Evolutionary conservation across 1,139 yeast species (phyloP).

Genomic region (Magnusiomyces clavatus): DNA sequence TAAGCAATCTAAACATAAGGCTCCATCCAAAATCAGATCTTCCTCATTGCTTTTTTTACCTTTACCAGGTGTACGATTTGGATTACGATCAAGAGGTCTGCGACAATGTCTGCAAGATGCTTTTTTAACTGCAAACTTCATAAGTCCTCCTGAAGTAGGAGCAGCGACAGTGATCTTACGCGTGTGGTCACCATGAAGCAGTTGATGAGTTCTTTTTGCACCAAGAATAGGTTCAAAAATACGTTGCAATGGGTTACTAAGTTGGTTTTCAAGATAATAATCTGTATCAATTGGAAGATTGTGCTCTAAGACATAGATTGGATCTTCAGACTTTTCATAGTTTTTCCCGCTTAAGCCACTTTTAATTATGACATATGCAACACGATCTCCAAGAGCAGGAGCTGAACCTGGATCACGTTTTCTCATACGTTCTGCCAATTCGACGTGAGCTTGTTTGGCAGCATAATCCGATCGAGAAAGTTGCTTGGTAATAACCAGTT

Average conservation of each 20-base stretch:
- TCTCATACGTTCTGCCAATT: conserved; percentile 89
- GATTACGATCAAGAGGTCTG: conserved; percentile 57
- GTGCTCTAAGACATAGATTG: conserved; percentile 83
- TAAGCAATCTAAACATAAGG: conserved; percentile 75
- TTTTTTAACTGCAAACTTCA: conserved; percentile 86
- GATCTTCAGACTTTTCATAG: conserved; percentile 96
- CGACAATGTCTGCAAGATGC: conserved; percentile 85
- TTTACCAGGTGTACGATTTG: not conserved
- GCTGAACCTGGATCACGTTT: conserved; percentile 97
- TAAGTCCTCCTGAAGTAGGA: conserved; percentile 65
- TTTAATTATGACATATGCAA: conserved; percentile 87
- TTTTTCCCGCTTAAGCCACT: conserved; percentile 79
- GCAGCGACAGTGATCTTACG: conserved; percentile 65
- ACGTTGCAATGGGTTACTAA: conserved; percentile 85
- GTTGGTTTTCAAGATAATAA: conserved; percentile 87
- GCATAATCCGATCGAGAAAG: conserved; percentile 85
- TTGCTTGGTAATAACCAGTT: conserved; percentile 89
- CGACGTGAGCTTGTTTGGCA: conserved; percentile 96
- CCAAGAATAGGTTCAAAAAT: conserved; percentile 95
- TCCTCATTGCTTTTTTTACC: not conserved
- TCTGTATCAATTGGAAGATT: conserved; percentile 91
- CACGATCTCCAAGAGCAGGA: conserved; percentile 95
- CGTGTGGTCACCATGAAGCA: conserved; percentile 71
- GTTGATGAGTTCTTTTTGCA: conserved; percentile 68
- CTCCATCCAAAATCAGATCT: conserved; percentile 28